A percentile compares a stretch with the other conserved stretches of the same genome.
Conservation (phyloP, 352 stramenopile genomes). For the Globisporangium echinulatum region DNA sequence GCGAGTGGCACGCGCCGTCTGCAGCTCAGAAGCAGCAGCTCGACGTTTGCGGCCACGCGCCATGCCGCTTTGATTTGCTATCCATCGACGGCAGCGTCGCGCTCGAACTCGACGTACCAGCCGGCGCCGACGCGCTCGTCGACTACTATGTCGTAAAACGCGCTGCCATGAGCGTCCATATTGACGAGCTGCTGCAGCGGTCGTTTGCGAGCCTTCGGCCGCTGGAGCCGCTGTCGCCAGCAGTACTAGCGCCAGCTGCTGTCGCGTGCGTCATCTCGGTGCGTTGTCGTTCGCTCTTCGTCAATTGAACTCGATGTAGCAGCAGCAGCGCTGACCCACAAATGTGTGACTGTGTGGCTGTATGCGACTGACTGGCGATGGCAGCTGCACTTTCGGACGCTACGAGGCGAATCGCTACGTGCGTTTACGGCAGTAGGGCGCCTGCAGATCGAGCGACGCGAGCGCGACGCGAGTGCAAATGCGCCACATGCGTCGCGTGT, state of each 20-base stretch:
- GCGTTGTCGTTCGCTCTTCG: not conserved
- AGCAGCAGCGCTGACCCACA: not conserved
- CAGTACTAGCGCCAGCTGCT: not conserved
- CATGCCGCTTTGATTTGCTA: constrained; percentile 42
- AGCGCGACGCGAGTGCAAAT: not conserved
- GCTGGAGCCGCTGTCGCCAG: constrained; percentile 13
- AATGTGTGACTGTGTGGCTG: not conserved
- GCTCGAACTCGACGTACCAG: constrained; percentile 46
- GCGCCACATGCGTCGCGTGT: not conserved
- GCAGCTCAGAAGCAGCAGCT: constrained; percentile 29
- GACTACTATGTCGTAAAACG: constrained; percentile 65
- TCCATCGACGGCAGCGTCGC: constrained; percentile 41
- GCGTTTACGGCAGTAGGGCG: not conserved
- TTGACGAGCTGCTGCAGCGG: constrained; percentile 42
- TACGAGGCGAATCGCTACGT: not conserved
- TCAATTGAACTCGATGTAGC: not conserved
- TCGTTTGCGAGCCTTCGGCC: constrained; percentile 30
- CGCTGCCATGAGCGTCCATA: constrained; percentile 26
- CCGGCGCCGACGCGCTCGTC: constrained; percentile 36
- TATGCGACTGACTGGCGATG: not conserved
- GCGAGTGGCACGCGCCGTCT: constrained; percentile 37
- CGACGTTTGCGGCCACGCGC: constrained; percentile 13
- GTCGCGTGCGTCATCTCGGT: constrained; percentile 28
- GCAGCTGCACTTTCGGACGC: constrained; percentile 9
- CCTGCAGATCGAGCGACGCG: constrained; percentile 7